Evolutionary conservation across 768 basidiomycete genomes (phyloP), one percentile per base, ranked within the genome.

Genomic region (Guyanaporus albipodus): DNA sequence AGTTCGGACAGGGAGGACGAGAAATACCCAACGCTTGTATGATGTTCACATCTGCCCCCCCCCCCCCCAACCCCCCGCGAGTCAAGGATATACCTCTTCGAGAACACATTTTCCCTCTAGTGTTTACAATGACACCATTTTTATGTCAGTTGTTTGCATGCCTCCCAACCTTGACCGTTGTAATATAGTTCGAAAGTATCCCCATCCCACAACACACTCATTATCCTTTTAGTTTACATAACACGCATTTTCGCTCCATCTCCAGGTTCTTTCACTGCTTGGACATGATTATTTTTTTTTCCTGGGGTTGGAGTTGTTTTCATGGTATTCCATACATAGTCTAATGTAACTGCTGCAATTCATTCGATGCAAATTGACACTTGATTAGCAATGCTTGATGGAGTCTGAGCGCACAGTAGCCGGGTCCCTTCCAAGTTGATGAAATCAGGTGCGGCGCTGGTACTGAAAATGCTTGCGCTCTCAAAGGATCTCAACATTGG

Each of bases 1-100:
- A 61, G 60, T 18, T 46, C 55, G 1, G 60, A 61, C n/a, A 54
- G 38, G 23, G 37, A 44, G 11, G 54, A 59, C 15, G 54, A 56
- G 15, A 61, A 53, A 38, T 50, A 45, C 33, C 37, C 26, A 1
- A 21, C 46, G 4, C 29, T 55, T 4, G 45, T 37, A 37, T 61
- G 45, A 55, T 44, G 14, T 43, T 27, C 6, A 18, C 7, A 12
- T 17, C 18, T 19, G 26, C 23, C 2, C 4, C 11, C n/a, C n/a
- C n/a, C n/a, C n/a, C n/a, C n/a, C n/a, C n/a, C n/a, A n/a, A n/a
- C n/a, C n/a, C n/a, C 12, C 27, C 34, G 37, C 18, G 29, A 37
- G 43, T 22, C 15, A 32, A 17, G 37, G 35, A 48, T 55, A 53
- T 48, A 60, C 41, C 44, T 42, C 28, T 46, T 45, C 9, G 33